Percentiles rank a stretch among this genome's conserved stretches.
Evolutionary conservation across 2,329 filamentous ascomycete genomes (phyloP).

Genomic region (Tolypocladium nubicola): DNA sequence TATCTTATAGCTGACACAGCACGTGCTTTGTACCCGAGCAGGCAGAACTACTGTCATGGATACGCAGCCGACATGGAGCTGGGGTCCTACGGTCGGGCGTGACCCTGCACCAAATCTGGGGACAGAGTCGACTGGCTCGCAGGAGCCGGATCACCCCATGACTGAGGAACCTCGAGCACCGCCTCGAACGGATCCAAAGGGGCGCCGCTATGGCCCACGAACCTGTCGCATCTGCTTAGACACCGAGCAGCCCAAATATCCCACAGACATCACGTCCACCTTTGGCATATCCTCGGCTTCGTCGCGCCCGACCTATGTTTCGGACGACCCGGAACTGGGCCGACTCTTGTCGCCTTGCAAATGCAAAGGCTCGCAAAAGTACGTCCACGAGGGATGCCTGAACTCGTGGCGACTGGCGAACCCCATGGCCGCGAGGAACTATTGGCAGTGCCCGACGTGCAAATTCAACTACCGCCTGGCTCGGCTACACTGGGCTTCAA

Average conservation of each 20-base stretch:
- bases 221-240: slow-evolving; percentile 89
- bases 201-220: slow-evolving; percentile 53
- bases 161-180: slow-evolving; percentile 3
- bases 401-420: slow-evolving; percentile 71
- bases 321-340: slow-evolving; percentile 61
- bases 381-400: slow-evolving; percentile 88
- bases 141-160: not conserved
- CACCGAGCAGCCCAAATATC: slow-evolving; percentile 39
- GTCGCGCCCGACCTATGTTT: slow-evolving; percentile 49
- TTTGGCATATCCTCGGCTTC: slow-evolving; percentile 21
- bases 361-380: slow-evolving; percentile 87
- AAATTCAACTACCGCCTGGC: slow-evolving; percentile 71
- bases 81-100: slow-evolving; percentile 4
- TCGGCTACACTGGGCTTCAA: slow-evolving; percentile 63
- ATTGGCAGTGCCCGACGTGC: slow-evolving; percentile 83
- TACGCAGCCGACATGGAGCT: slow-evolving; percentile 14
- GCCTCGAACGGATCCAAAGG: slow-evolving; percentile 6
- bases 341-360: slow-evolving; percentile 81
- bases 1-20: not conserved
- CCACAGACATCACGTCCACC: slow-evolving; percentile 19
- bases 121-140: not conserved
- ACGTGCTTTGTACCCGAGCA: slow-evolving; percentile 1
- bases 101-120: not conserved
- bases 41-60: slow-evolving; percentile 10
- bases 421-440: slow-evolving; percentile 55